Conservation (phyloP, 176 grass and related monocot species). For the Aegilops umbellulata region DNA sequence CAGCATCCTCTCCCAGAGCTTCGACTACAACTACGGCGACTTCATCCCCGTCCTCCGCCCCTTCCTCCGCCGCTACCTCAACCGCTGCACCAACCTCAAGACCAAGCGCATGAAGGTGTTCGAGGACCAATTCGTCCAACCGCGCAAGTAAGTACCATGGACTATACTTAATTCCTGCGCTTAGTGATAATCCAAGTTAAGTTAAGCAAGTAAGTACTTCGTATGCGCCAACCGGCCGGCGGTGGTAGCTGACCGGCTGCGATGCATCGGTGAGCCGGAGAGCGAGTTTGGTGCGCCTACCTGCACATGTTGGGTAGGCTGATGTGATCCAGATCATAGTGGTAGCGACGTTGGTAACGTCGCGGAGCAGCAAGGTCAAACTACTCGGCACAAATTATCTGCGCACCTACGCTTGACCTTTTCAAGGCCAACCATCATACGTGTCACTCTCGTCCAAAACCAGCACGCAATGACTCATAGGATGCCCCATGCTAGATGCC, state of each 20-base stretch:
- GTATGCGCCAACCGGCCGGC: too few species aligned
- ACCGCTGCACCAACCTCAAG: constrained; percentile 73
- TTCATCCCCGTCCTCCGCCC: constrained; percentile 87
- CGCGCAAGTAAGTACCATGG: constrained; percentile 62
- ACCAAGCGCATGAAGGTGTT: constrained; percentile 66
- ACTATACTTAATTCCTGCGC: too few species aligned
- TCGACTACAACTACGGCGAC: constrained; percentile 96
- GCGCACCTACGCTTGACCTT: not conserved
- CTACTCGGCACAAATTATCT: not conserved
- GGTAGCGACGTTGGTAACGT: not conserved
- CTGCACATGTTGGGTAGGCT: not conserved
- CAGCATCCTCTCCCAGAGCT: constrained; percentile 87
- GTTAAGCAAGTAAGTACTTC: too few species aligned
- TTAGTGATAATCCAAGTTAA: too few species aligned
- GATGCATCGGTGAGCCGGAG: not conserved
- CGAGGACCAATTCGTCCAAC: constrained; percentile 73
- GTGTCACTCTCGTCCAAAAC: not conserved
- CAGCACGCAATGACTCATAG: not conserved
- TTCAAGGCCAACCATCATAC: not conserved
- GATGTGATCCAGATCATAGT: not conserved
- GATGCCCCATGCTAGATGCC: not conserved
- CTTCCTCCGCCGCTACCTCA: constrained; percentile 69
- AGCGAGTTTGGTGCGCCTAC: not conserved
- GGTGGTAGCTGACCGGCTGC: not conserved
- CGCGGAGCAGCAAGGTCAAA: not conserved